phyloP scores from a whole-genome alignment of 768 basidiomycete species.

The Hygrophorus pudorinus region DNA sequence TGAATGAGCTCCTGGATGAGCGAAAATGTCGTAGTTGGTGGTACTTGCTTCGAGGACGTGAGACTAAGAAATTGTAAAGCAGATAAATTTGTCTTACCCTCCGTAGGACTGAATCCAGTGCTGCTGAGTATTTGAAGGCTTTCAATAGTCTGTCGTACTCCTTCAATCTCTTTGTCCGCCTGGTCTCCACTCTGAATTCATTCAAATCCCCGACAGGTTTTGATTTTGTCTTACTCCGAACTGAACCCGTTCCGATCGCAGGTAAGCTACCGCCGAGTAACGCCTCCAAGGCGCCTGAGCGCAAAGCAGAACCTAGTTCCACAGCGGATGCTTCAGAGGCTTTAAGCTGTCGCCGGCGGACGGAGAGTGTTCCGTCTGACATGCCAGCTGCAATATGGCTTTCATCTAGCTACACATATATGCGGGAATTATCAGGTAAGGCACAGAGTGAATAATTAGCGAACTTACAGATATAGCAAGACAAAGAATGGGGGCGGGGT shows the following conservation, averaged over 20 bases:
- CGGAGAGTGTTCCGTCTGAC: conserved; percentile 97
- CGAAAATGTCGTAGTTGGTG: conserved; percentile 80
- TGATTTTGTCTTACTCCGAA: conserved; percentile 31
- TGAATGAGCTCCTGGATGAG: conserved; percentile 89
- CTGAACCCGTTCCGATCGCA: conserved; percentile 42
- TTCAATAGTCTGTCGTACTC: conserved; percentile 89
- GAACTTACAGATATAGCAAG: conserved; percentile 80
- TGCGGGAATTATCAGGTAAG: conserved; percentile 6
- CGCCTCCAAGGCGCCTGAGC: conserved; percentile 54
- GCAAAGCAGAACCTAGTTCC: conserved; percentile 27
- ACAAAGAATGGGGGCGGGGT: conserved; percentile 85
- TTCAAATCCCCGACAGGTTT: conserved; percentile 52
- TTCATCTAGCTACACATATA: conserved; percentile 68
- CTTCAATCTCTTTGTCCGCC: conserved; percentile 58
- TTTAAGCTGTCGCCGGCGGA: conserved; percentile 80
- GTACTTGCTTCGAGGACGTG: conserved; percentile 50
- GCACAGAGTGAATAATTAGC: not conserved
- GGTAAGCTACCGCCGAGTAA: conserved; percentile 50
- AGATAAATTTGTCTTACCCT: conserved; percentile 41
- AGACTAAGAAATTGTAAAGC: conserved; percentile 4
- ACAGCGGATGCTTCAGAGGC: conserved; percentile 39
- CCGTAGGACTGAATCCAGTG: conserved; percentile 82
- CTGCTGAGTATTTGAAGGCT: conserved; percentile 88
- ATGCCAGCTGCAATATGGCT: conserved; percentile 96
- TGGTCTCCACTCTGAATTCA: conserved; percentile 71